Evolutionary conservation across 2,329 filamentous ascomycete species (phyloP).

Genomic region (Cladosporium austrohemisphaericum): DNA sequence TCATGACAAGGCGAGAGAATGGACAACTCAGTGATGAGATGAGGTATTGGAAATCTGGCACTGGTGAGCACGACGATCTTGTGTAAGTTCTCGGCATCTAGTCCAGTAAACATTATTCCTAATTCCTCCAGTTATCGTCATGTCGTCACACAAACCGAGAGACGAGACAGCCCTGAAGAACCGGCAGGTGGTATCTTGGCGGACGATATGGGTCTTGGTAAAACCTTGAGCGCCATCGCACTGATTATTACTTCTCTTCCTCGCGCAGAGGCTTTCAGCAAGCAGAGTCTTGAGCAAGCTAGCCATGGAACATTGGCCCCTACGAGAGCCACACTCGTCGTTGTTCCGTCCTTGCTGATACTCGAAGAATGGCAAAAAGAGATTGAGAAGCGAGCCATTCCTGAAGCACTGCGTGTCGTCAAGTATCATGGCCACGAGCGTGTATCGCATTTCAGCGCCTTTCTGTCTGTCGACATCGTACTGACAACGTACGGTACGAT

Average conservation of each 20-base stretch:
- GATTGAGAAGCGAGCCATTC: conserved; percentile 79
- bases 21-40: neutral
- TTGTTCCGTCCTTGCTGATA: conserved; percentile 84
- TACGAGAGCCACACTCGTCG: conserved; percentile 71
- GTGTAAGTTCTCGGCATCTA: conserved; percentile 1
- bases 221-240: conserved; percentile 97
- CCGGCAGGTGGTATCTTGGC: conserved; percentile 74
- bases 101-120: no score
- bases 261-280: conserved; percentile 26
- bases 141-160: conserved; percentile 5
- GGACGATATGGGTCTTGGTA: conserved; percentile 96
- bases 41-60: neutral
- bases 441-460: conserved; percentile 65
- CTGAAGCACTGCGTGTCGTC: conserved; percentile 67
- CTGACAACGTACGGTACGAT: conserved; percentile 94
- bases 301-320: conserved; percentile 32
- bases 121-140: conserved; percentile 11
- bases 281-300: conserved; percentile 18
- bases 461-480: conserved; percentile 74
- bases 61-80: neutral
- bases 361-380: conserved; percentile 97
- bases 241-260: conserved; percentile 80
- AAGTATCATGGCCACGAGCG: conserved; percentile 93
- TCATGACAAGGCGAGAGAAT: neutral
- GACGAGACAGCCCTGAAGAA: neutral